Evolutionary conservation across 306 rosid species (phyloP).

Genomic region (Alnus glutinosa): DNA sequence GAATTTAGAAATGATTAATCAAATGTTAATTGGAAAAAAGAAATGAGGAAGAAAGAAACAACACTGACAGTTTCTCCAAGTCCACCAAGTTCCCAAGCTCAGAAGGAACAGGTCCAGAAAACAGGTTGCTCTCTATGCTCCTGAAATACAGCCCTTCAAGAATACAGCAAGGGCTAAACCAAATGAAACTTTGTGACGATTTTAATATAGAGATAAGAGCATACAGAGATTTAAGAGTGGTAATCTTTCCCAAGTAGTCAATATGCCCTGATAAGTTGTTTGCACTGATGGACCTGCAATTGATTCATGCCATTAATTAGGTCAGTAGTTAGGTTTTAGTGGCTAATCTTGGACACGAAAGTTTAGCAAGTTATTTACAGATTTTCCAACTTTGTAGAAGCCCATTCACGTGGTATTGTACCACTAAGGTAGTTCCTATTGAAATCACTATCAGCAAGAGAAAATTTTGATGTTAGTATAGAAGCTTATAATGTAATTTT

Average conservation of each 20-base stretch:
- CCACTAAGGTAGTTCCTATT: slow-evolving; percentile 36
- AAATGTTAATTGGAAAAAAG: not conserved
- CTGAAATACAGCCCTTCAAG: slow-evolving; percentile 6
- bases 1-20: no score
- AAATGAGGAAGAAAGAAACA: not conserved
- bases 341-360: not conserved
- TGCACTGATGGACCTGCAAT: slow-evolving; percentile 15
- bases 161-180: not conserved
- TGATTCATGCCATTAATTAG: slow-evolving; percentile 4
- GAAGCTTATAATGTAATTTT: not conserved
- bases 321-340: not conserved
- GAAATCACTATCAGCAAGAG: slow-evolving; percentile 23
- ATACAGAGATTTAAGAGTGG: slow-evolving; percentile 17
- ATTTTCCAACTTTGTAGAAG: slow-evolving; percentile 29
- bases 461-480: not conserved
- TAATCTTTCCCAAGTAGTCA: slow-evolving; percentile 28
- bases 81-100: slow-evolving; percentile 19
- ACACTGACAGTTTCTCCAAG: slow-evolving; percentile 28
- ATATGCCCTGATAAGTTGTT: slow-evolving; percentile 36
- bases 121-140: slow-evolving; percentile 23
- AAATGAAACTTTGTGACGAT: not conserved
- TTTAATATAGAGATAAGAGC: not conserved
- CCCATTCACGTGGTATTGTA: slow-evolving; percentile 34
- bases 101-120: slow-evolving; percentile 6
- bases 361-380: slow-evolving; percentile 20